phyloP scores from a whole-genome alignment of 495 filamentous ascomycete genomes.

The Podospora pseudocomata region DNA sequence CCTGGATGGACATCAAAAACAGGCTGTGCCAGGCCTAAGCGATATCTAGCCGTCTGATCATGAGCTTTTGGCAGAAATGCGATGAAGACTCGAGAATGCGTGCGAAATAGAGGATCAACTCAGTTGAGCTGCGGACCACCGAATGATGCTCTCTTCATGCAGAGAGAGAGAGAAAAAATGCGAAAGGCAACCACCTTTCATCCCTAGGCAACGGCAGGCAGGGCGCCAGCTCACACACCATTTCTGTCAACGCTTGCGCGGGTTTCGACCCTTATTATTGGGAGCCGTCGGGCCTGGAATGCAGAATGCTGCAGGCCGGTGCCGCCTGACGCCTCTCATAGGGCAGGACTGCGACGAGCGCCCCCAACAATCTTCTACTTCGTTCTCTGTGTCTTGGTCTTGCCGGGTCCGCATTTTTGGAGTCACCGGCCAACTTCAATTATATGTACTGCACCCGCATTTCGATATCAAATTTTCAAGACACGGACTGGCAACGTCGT shows the following conservation, averaged over 20 bases:
- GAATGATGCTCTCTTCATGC: conserved; percentile 4
- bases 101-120: conserved; percentile 1
- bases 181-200: conserved; percentile 15
- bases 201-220: conserved; percentile 26
- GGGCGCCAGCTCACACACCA: conserved; percentile 27
- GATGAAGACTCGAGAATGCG: conserved; percentile 17
- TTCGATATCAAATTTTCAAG: conserved; percentile 5
- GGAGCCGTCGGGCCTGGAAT: conserved; percentile 27
- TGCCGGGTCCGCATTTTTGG: conserved; percentile 16
- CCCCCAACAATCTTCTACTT: neutral
- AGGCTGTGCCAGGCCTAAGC: neutral
- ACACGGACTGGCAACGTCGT: conserved; percentile 1
- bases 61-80: conserved; percentile 11
- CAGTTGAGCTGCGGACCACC: conserved; percentile 1
- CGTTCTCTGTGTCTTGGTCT: neutral
- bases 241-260: conserved; percentile 12
- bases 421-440: conserved; percentile 26
- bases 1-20: conserved; percentile 2
- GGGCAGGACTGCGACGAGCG: conserved; percentile 21
- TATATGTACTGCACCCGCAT: too few relatives aligned
- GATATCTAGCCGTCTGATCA: neutral
- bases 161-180: conserved; percentile 5
- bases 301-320: conserved; percentile 28
- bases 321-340: conserved; percentile 24
- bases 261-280: conserved; percentile 22